A percentile compares a stretch with the other conserved stretches of the same genome.
Conservation (phyloP, 768 basidiomycete species). For the Termitomyces sp. region DNA sequence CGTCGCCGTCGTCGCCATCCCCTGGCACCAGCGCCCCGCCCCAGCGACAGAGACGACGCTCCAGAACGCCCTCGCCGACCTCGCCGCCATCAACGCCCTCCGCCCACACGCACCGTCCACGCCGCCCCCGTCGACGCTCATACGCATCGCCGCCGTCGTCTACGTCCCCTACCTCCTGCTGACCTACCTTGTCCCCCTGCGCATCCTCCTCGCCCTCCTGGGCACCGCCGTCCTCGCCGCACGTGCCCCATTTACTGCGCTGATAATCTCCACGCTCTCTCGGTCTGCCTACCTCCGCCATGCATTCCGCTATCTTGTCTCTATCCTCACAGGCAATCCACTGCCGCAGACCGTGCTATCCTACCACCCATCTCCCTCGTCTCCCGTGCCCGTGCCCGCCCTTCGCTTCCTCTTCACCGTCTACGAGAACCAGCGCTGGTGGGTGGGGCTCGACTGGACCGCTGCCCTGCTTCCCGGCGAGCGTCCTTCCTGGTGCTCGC, state of each 20-base stretch:
- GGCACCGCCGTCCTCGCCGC: constrained; percentile 45
- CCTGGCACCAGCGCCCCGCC: constrained; percentile 16
- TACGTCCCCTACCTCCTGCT: constrained; percentile 66
- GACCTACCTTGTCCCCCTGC: constrained; percentile 57
- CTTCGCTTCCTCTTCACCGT: constrained; percentile 84
- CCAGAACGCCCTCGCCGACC: constrained; percentile 53
- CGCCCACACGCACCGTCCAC: constrained; percentile 37
- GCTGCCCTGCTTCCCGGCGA: constrained; percentile 86
- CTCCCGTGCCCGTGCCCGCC: constrained; percentile 32
- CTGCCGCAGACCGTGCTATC: constrained; percentile 37
- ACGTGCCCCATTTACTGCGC: constrained; percentile 63
- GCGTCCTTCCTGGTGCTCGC: constrained; percentile 82
- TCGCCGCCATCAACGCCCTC: constrained; percentile 59
- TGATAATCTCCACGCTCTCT: constrained; percentile 51
- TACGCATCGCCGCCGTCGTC: constrained; percentile 52
- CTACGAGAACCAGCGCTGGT: constrained; percentile 95
- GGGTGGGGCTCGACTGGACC: constrained; percentile 97
- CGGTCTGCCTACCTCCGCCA: constrained; percentile 68
- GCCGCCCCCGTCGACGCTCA: constrained; percentile 29
- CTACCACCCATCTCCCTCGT: constrained; percentile 25
- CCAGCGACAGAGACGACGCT: constrained; percentile 52
- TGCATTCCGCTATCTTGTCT: constrained; percentile 46
- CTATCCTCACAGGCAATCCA: constrained; percentile 50
- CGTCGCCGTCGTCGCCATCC: constrained; percentile 2
- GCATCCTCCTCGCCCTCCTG: constrained; percentile 50